These are phyloP conservation scores for Fusarium sp. DNA, from an alignment of 2,329 filamentous ascomycete species.

Conservation along the genomic window DNA sequence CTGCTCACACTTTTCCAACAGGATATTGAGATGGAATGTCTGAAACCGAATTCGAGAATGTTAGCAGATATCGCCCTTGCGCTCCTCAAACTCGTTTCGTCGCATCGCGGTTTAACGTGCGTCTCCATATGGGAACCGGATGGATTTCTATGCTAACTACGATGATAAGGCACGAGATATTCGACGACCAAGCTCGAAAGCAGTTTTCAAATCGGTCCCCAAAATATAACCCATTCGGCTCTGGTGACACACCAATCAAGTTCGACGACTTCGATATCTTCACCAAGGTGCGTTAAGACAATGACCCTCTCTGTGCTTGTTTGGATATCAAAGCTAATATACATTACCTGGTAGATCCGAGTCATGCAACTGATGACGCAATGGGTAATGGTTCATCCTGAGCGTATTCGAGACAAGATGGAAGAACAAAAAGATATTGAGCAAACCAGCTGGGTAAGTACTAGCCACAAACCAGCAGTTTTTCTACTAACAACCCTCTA, in stretches of 20 bases:
- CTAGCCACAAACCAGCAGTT: constrained; percentile 39
- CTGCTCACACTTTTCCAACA: constrained; percentile 49
- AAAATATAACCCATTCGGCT: constrained; percentile 83
- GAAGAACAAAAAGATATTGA: constrained; percentile 82
- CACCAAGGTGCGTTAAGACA: constrained; percentile 70
- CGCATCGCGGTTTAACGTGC: constrained; percentile 90
- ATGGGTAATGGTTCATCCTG: constrained; percentile 88
- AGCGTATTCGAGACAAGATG: constrained; percentile 87
- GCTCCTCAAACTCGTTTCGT: constrained; percentile 91
- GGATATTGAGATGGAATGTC: constrained; percentile 89
- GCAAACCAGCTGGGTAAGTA: constrained; percentile 81
- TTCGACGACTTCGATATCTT: constrained; percentile 86
- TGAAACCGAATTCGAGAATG: constrained; percentile 78
- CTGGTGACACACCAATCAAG: constrained; percentile 73
- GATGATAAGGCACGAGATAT: constrained; percentile 75
- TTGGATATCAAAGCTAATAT: background rate
- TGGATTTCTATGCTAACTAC: constrained; percentile 15
- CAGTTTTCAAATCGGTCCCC: constrained; percentile 88
- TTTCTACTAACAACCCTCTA: constrained; percentile 45
- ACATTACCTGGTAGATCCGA: constrained; percentile 60
- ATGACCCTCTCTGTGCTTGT: background rate
- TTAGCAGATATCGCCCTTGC: constrained; percentile 85
- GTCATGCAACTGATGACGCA: constrained; percentile 89
- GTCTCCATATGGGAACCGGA: constrained; percentile 48
- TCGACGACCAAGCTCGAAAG: constrained; percentile 91